Evolutionary conservation across 2,329 filamentous ascomycete species (phyloP), one percentile per base, ranked within the genome.

Genomic region (Acephala macrosclerotiorum): DNA sequence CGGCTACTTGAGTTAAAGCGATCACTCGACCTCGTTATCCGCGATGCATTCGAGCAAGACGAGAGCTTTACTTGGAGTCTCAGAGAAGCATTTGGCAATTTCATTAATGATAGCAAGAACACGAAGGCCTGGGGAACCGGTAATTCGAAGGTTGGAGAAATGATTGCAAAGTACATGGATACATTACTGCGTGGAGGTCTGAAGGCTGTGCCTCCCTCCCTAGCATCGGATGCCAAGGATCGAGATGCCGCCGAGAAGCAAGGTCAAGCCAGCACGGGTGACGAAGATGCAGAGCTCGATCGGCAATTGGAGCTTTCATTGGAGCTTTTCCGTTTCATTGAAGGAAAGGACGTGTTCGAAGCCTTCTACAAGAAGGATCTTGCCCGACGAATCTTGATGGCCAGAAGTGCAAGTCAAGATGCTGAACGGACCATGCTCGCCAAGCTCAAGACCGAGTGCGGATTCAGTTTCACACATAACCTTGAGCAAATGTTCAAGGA

Each of bases 401-500:
- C 91, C 45, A 88, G 94, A 69, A 97, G 94, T 76, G 94, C 95
- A 25, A 97, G 93, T 75, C 92, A 95, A 63, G 96, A 99, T 78
- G 95, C 96, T 0, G 96, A 99, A 80, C 88, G 94, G 69, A 97
- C 91, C 79, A 99, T 99, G 96, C 85, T 99, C 57, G 85, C 92
- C 29, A 93, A 96, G 71, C 84, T 99, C 33, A 95, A 96, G 80
- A 91, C 89, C 71, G 96, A 99, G 81, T 99, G 96, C 76, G 96
- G 96, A 45, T 91, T 92, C 16, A 92, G 88, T 72, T 98, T 99
- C 77, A 99, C 96, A 0, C 94, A 97, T 76, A 99, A 99, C 74
- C 84, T 99, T 0, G 96, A 99, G 79, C 93, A 95, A 68, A 99
- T 99, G 96, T 99, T 99, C 83, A 97, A 97, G 78, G 96, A 99